These are phyloP conservation scores for Typha latifolia DNA, from an alignment of 176 grass and related monocot species.

Conservation along the genomic window DNA sequence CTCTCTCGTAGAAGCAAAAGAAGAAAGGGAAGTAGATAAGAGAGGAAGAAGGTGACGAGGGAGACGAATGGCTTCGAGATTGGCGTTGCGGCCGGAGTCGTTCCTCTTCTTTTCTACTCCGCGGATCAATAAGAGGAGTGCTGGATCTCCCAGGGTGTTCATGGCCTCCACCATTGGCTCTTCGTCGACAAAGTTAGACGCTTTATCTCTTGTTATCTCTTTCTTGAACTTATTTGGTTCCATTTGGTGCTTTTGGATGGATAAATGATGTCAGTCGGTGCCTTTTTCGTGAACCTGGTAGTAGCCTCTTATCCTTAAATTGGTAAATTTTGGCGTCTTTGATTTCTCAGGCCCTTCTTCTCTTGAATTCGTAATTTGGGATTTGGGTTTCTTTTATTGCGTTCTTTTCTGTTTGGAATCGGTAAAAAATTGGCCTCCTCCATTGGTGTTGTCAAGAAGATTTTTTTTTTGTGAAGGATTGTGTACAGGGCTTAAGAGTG, in stretches of 20 bases:
- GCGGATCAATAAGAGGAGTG: neutral
- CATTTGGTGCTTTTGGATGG: no score
- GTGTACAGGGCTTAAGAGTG: no score
- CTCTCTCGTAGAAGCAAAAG: neutral
- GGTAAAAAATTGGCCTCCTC: neutral
- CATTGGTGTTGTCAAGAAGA: no score
- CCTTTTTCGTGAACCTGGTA: neutral
- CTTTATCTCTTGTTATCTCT: neutral
- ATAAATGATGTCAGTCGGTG: neutral
- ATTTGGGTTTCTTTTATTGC: neutral
- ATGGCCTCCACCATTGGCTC: slow-evolving; percentile 7
- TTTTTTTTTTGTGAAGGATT: no score
- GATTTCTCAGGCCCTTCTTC: neutral
- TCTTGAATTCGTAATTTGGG: neutral
- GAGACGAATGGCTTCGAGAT: slow-evolving; percentile 7
- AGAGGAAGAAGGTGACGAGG: neutral
- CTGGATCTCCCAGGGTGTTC: slow-evolving; percentile 3
- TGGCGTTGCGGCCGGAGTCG: slow-evolving; percentile 7
- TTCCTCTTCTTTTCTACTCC: slow-evolving; percentile 7
- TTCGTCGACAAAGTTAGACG: slow-evolving; percentile 3
- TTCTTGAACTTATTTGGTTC: neutral
- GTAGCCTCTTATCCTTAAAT: neutral
- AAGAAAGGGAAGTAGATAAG: neutral
- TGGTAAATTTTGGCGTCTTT: neutral
- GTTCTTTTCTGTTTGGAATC: neutral